Evolutionary conservation across 1,139 yeast species (phyloP), one percentile per base, ranked within the genome.

Genomic region (Geotrichum klebahnii): DNA sequence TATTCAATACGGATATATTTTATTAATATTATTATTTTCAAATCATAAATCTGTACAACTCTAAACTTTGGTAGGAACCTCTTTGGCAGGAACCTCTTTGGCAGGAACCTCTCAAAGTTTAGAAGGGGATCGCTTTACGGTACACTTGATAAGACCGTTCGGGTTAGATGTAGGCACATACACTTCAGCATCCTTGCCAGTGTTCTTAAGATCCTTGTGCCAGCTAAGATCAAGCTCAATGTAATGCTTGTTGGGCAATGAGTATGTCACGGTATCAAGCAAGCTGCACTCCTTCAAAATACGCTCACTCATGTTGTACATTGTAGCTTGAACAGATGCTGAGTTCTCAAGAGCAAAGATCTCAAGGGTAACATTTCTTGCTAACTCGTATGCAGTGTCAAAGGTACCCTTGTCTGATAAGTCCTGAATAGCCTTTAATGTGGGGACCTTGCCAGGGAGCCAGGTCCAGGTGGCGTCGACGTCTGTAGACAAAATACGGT

Each of bases 111-210:
- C n/a, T n/a, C n/a, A n/a, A n/a, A n/a, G n/a, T n/a, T 59, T 58
- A 29, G 63, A 44, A 19, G 53, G 40, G 38, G 53, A 14, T 50
- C 96, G 82, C 49, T 82, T 85, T 57, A 89, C 96, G 33, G 92
- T 84, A 67, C 86, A 82, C 67, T 81, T 83, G 69, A 89, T 89
- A 68, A 84, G 79, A 48, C 97, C 97, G 66, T 86, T 88, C 64
- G 97, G 97, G 73, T 88, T 92, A 51, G 94, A 79, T 54, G 92
- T 79, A 56, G 97, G 97, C 66, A 89, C 87, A 69, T 82, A 89
- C 60, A 89, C 78, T 59, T 84, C 94, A 55, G 83, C 81, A 61
- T 88, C 87, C 40, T 57, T 50, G 52, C 76, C 76, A 14, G 65
- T 61, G 67, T 83, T 82, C 61, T 78, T 75, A 61, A 86, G 76